Base-by-base conservation (phyloP, 208 protist genomes). In the Leptomonas pyrrhocoris region DNA sequence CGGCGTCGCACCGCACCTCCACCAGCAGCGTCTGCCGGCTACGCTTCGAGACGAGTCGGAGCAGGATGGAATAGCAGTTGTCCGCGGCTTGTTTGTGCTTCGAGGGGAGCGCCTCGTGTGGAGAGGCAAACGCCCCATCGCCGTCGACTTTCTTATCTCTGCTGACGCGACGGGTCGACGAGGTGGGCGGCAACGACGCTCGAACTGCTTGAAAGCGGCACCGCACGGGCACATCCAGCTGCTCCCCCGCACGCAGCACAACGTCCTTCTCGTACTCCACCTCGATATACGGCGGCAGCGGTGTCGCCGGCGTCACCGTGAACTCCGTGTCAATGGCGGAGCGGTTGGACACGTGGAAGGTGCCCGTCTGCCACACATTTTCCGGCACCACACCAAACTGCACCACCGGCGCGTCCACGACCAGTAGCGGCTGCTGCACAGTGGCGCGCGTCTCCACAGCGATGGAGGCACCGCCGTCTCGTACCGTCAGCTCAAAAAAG, bases 401-500 rank as follows among this genome's bases (percentile, higher is more conserved):
- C 53, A 96, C 76, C 36, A 86, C 74, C 19, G 89, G 73, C 12
- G 80, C 71, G 55, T 92, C 74, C 19, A 94, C 51, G 59, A 90
- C 57, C 45, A 94, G 69, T 42, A 77, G 79, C 18, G 88, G 75
- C 49, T 74, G 61, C 83, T 96, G 89, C 50, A 96, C 92, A 27
- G 82, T 92, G 27, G 92, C 92, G 56, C 85, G 86, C 16, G 89
- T 94, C 72, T 94, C 92, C 43, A 96, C 85, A 12, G 87, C 89
- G 51, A 94, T 67, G 23, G 82, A 85, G 23, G 72, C 81, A 49
- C 88, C 86, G 51, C 87, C 90, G 38, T 83, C 84, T n/a, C 81
- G 84, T 25, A 96, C 85, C 8, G 80, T 79, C n/a, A 94, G 75
- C 72, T 94, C 89, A 74, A 96, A 94, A 73, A 91, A 94, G n/a